A percentile compares a stretch with the other conserved stretches of the same genome.
These are phyloP conservation scores for Amanita rubescens DNA, from an alignment of 768 basidiomycete genomes.

Conservation along the genomic window DNA sequence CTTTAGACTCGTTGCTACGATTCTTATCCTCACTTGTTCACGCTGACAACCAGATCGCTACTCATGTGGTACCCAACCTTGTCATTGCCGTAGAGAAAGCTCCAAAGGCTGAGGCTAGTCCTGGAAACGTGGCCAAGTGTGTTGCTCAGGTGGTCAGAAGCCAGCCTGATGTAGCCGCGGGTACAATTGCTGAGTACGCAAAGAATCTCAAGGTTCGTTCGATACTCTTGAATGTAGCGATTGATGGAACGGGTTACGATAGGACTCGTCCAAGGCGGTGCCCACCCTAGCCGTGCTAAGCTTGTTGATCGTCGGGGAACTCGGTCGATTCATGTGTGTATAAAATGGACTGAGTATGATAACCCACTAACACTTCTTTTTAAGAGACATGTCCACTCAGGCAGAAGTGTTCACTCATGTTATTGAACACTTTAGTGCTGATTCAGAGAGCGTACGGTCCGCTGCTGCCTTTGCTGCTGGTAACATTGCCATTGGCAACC, in stretches of 20 bases:
- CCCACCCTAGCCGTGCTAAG: conserved; percentile 70
- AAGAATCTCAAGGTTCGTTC: conserved; percentile 65
- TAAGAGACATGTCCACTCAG: conserved; percentile 84
- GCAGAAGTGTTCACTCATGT: conserved; percentile 69
- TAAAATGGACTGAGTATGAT: no score
- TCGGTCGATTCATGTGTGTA: conserved; percentile 79
- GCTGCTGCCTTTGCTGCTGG: conserved; percentile 95
- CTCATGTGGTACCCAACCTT: conserved; percentile 73
- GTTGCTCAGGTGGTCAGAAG: conserved; percentile 77
- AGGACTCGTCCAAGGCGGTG: conserved; percentile 55
- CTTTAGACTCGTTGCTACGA: conserved; percentile 72
- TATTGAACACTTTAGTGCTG: conserved; percentile 66
- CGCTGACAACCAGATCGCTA: conserved; percentile 78
- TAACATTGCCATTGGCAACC: conserved; percentile 94
- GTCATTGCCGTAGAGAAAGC: conserved; percentile 61
- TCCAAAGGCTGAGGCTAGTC: conserved; percentile 46
- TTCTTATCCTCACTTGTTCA: conserved; percentile 82
- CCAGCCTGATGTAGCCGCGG: conserved; percentile 67
- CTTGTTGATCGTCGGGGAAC: conserved; percentile 84
- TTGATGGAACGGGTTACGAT: background rate
- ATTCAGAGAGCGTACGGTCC: conserved; percentile 80
- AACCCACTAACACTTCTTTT: conserved; percentile 3
- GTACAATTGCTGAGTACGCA: conserved; percentile 78
- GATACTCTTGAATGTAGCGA: background rate
- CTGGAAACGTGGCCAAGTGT: conserved; percentile 75